phyloP scores from a whole-genome alignment of 495 filamentous ascomycete genomes.

The Cudoniella acicularis region DNA sequence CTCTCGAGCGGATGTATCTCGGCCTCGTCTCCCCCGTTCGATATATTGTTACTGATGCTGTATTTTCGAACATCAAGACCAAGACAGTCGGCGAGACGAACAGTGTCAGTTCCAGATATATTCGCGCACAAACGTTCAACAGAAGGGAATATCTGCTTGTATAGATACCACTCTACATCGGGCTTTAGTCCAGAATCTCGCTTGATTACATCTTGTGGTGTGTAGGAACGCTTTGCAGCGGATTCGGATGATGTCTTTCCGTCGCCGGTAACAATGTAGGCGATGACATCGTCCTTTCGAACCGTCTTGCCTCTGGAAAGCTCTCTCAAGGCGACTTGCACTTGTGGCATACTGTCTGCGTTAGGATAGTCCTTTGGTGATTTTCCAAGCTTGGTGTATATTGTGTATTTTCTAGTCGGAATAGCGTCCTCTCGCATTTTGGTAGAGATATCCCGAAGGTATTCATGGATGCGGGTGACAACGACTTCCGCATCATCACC shows the following conservation, averaged over 20 bases:
- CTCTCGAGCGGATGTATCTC: slow-evolving; percentile 87
- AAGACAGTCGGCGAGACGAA: slow-evolving; percentile 85
- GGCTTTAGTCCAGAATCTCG: slow-evolving; percentile 68
- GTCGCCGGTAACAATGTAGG: slow-evolving; percentile 86
- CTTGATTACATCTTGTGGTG: slow-evolving; percentile 80
- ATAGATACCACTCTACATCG: slow-evolving; percentile 93
- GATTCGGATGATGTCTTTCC: slow-evolving; percentile 66
- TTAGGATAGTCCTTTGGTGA: slow-evolving; percentile 90
- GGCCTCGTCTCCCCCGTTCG: slow-evolving; percentile 47
- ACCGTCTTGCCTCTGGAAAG: slow-evolving; percentile 82
- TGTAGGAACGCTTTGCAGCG: slow-evolving; percentile 82
- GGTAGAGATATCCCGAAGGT: slow-evolving; percentile 73
- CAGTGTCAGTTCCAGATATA: slow-evolving; percentile 84
- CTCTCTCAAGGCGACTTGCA: slow-evolving; percentile 88
- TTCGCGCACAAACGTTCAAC: slow-evolving; percentile 97
- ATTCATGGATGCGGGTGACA: slow-evolving; percentile 85
- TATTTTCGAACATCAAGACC: slow-evolving; percentile 90
- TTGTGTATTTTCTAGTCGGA: slow-evolving; percentile 83
- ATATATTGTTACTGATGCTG: slow-evolving; percentile 58
- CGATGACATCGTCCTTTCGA: slow-evolving; percentile 90
- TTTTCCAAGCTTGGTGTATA: slow-evolving; percentile 96
- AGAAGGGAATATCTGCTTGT: slow-evolving; percentile 97
- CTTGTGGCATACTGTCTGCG: slow-evolving; percentile 90
- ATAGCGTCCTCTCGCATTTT: slow-evolving; percentile 79
- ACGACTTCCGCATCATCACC: slow-evolving; percentile 89